These are phyloP conservation scores for Novakomyces olei DNA, from an alignment of 805 yeast genomes.

Conservation along the genomic window DNA sequence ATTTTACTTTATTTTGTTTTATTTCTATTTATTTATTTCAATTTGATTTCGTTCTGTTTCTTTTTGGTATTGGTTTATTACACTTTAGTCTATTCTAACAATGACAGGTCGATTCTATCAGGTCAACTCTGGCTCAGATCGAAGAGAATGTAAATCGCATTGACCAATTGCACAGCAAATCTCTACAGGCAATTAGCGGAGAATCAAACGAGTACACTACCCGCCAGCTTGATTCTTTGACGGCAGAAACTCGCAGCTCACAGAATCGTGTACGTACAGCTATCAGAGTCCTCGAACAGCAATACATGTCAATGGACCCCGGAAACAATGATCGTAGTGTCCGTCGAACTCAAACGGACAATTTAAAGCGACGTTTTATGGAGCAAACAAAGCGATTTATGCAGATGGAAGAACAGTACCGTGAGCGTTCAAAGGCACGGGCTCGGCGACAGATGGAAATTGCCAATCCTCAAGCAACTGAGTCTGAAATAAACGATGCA, in stretches of 20 bases:
- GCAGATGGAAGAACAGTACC: conserved; percentile 64
- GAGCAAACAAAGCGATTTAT: conserved; percentile 70
- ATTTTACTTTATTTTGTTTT: too few species aligned
- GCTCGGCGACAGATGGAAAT: conserved; percentile 85
- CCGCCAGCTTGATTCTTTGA: conserved; percentile 53
- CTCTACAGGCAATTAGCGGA: conserved; percentile 51
- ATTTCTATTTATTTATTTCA: too few species aligned
- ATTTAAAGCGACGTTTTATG: conserved; percentile 64
- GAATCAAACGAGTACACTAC: conserved; percentile 40
- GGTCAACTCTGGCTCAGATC: conserved; percentile 47
- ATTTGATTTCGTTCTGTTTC: too few species aligned
- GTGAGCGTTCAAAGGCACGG: conserved; percentile 62
- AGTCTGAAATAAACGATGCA: conserved; percentile 19
- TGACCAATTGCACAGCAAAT: conserved; percentile 44
- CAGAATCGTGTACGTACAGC: conserved; percentile 54
- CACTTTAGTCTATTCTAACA: too few species aligned
- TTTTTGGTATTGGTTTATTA: too few species aligned
- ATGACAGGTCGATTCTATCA: conserved; percentile 45
- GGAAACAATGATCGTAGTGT: conserved; percentile 31
- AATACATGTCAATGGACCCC: conserved; percentile 11
- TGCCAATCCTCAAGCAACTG: conserved; percentile 53
- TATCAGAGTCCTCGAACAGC: conserved; percentile 53
- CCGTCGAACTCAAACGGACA: conserved; percentile 77
- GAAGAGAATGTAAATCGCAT: conserved; percentile 45
- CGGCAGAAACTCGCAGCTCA: conserved; percentile 55